Evolutionary conservation across 2,329 filamentous ascomycete genomes (phyloP).

Genomic region (Sarocladiaceae sp.): DNA sequence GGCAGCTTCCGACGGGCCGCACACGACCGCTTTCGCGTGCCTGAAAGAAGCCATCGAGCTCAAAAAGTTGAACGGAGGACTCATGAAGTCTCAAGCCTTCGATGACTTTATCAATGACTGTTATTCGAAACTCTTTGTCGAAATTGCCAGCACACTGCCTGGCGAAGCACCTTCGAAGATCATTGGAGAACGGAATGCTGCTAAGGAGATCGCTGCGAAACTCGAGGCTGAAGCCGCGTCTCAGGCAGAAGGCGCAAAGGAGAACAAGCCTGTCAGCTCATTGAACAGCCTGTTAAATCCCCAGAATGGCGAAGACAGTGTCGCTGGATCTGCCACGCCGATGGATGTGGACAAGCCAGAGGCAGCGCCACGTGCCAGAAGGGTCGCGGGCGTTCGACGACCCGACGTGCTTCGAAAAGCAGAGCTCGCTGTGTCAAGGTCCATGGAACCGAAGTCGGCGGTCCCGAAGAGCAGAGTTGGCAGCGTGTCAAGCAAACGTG

Average conservation of each 20-base stretch:
- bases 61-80: conserved; percentile 71
- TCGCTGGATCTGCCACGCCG: conserved; percentile 26
- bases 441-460: conserved; percentile 41
- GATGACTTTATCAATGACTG: conserved; percentile 92
- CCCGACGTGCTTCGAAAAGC: conserved; percentile 56
- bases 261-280: conserved; percentile 20
- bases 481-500: conserved; percentile 45
- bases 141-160: conserved; percentile 55
- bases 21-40: conserved; percentile 41
- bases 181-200: conserved; percentile 39
- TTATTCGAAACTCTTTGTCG: conserved; percentile 70
- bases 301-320: conserved; percentile 31
- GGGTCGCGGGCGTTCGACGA: conserved; percentile 39
- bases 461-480: conserved; percentile 40
- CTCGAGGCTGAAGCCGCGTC: conserved; percentile 27
- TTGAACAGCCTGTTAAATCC: conserved; percentile 38
- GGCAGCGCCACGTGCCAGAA: conserved; percentile 32
- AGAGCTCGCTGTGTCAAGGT: conserved; percentile 49
- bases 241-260: conserved; percentile 23
- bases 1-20: conserved; percentile 34
- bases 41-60: conserved; percentile 53
- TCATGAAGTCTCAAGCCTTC: conserved; percentile 79
- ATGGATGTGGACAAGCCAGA: conserved; percentile 35
- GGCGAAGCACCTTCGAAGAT: conserved; percentile 40
- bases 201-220: conserved; percentile 32